Conservation (phyloP, 83 land plant genomes). For the Diphasiastrum complanatum region DNA sequence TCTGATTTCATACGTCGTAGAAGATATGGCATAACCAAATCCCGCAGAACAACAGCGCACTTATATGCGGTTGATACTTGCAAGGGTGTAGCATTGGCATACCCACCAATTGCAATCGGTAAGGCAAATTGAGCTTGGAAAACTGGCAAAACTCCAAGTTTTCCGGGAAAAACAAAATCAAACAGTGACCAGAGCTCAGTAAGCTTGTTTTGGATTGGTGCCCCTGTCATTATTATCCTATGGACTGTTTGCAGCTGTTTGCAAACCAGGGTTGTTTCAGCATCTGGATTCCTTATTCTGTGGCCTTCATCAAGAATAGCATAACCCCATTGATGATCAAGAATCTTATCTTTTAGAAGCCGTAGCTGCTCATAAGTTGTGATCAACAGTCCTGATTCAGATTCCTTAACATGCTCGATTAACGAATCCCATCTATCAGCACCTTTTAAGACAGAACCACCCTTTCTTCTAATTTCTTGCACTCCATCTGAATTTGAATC, state of each 20-base stretch:
- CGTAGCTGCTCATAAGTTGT: slow-evolving; percentile 95
- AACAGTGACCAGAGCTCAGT: slow-evolving; percentile 90
- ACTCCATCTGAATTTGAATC: slow-evolving; percentile 40
- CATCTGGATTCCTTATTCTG: slow-evolving; percentile 93
- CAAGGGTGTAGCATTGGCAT: slow-evolving; percentile 92
- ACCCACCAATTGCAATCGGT: slow-evolving; percentile 92
- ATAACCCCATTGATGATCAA: slow-evolving; percentile 93
- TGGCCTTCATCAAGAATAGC: slow-evolving; percentile 98
- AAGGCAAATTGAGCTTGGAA: slow-evolving; percentile 92
- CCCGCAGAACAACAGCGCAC: slow-evolving; percentile 92
- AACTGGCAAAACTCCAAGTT: slow-evolving; percentile 94
- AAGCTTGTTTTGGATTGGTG: slow-evolving; percentile 96
- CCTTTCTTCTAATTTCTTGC: background rate
- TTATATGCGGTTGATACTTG: slow-evolving; percentile 98
- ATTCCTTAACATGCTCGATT: slow-evolving; percentile 50
- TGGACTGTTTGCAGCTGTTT: slow-evolving; percentile 96
- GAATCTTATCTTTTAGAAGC: slow-evolving; percentile 57
- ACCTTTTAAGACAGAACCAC: slow-evolving; percentile 22
- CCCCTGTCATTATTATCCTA: slow-evolving; percentile 96
- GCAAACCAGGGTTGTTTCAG: slow-evolving; percentile 85
- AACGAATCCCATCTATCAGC: slow-evolving; percentile 66
- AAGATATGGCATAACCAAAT: slow-evolving; percentile 92
- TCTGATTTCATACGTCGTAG: slow-evolving; percentile 90
- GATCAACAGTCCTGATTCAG: slow-evolving; percentile 68
- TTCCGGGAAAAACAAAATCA: slow-evolving; percentile 98